Base-by-base conservation (phyloP, 73 alveolate genomes). In the Durusdinium trenchii region DNA sequence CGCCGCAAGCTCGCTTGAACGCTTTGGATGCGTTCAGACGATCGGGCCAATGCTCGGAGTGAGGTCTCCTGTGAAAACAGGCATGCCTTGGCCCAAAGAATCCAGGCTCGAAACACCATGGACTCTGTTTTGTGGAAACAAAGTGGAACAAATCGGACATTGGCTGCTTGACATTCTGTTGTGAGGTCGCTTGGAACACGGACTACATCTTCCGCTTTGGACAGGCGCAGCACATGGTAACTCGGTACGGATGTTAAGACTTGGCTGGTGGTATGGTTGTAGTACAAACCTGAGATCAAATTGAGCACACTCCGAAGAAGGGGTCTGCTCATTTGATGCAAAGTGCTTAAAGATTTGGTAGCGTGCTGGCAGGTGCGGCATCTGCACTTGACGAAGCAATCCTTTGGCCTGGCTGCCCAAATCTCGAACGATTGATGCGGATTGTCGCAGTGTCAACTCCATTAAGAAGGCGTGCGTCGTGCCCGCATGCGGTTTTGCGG, bases 171-270 rank as follows among this genome's bases (percentile, higher is more conserved):
- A 23, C 73, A 1, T 60, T 60, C 30, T 23, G 1, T 1, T 23
- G 3, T 71, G 47, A 89, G 97, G 97, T 90, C 45, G 97, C 97
- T 10, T 90, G 97, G 97, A 90, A 90, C 87, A 90, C 97, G 32
- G 97, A 90, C 97, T 90, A 90, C 97, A 48, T 90, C 76, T 90
- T 90, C 48, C 97, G 97, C 75, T 90, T 90, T 32, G 97, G 97
- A 42, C 97, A 90, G 97, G 96, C 91, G n/a, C n/a, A n/a, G n/a
- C n/a, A n/a, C n/a, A n/a, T n/a, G n/a, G n/a, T n/a, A n/a, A n/a
- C n/a, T n/a, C n/a, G n/a, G n/a, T n/a, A n/a, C n/a, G n/a, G n/a
- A n/a, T n/a, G n/a, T n/a, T n/a, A n/a, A n/a, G n/a, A n/a, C n/a
- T n/a, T n/a, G n/a, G n/a, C n/a, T n/a, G n/a, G n/a, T n/a, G n/a